Evolutionary conservation across 78 protist species (phyloP).

Genomic region (Pigoraptor vietnamica): DNA sequence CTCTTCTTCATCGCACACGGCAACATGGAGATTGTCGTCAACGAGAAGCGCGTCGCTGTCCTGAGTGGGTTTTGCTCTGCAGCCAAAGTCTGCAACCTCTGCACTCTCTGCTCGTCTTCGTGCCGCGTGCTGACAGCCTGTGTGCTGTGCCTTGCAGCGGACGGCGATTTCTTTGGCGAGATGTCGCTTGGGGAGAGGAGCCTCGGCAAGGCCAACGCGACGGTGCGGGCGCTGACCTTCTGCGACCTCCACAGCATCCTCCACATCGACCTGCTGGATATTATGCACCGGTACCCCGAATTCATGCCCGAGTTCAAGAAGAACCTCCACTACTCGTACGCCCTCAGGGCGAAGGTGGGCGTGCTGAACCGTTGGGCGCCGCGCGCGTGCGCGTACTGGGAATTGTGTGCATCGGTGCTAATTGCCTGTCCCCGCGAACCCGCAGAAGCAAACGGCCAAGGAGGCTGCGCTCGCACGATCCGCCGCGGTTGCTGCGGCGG

Average conservation of each 20-base stretch:
- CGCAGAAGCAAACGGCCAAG: background rate
- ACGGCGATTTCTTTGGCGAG: background rate
- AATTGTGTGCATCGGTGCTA: too few species aligned
- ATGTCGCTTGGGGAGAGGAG: background rate
- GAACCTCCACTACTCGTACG: background rate
- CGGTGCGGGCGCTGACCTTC: background rate
- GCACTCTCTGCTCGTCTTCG: too few species aligned
- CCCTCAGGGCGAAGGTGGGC: background rate
- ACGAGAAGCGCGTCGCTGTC: background rate
- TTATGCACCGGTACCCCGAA: background rate
- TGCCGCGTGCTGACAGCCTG: too few species aligned
- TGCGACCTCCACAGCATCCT: background rate
- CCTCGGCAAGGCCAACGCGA: background rate
- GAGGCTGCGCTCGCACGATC: background rate
- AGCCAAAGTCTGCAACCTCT: too few species aligned
- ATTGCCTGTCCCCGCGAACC: background rate
- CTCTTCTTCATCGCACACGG: background rate
- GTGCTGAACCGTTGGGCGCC: too few species aligned
- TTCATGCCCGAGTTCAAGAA: background rate
- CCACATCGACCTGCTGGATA: background rate
- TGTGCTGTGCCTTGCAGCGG: background rate
- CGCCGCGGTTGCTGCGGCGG: background rate
- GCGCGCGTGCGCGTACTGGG: too few species aligned
- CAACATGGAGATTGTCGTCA: background rate
- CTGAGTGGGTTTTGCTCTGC: background rate